These are phyloP conservation scores for Camellia lanceoleosa DNA, from an alignment of 148 eudicot species.

Conservation along the genomic window DNA sequence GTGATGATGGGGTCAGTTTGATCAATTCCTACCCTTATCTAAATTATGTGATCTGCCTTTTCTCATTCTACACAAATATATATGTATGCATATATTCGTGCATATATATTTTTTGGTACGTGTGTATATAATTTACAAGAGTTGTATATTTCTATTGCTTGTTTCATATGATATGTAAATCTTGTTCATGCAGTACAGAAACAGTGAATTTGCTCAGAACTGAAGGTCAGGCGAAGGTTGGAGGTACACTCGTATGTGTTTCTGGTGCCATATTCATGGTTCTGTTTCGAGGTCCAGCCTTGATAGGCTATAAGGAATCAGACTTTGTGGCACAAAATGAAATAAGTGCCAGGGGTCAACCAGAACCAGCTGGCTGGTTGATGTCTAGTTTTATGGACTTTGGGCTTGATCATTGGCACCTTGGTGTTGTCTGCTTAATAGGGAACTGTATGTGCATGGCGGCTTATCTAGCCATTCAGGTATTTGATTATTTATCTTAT, in stretches of 20 bases:
- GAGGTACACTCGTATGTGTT: conserved; percentile 80
- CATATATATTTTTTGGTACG: background rate
- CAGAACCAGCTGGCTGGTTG: conserved; percentile 81
- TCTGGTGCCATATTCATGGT: conserved; percentile 91
- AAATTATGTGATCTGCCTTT: background rate
- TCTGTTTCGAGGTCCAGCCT: conserved; percentile 70
- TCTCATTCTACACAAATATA: background rate
- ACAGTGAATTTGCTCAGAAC: conserved; percentile 62
- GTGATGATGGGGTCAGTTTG: conserved; percentile 78
- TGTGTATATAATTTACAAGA: background rate
- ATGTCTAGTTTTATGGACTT: conserved; percentile 46
- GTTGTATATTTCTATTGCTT: background rate
- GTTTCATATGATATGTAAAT: conserved; percentile 23
- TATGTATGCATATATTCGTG: background rate
- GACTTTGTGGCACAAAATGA: conserved; percentile 40
- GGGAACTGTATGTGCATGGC: conserved; percentile 99
- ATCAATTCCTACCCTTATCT: conserved; percentile 11
- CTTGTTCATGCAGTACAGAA: conserved; percentile 87
- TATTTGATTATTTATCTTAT: conserved; percentile 20
- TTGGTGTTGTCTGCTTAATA: conserved; percentile 81
- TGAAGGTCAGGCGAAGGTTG: conserved; percentile 87
- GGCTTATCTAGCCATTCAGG: conserved; percentile 88
- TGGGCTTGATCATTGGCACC: conserved; percentile 74
- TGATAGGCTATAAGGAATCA: conserved; percentile 54
- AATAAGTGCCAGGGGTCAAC: conserved; percentile 71